Evolutionary conservation across 2,329 filamentous ascomycete genomes (phyloP), one percentile per base, ranked within the genome.

Genomic region (Plectosphaerella sp.): DNA sequence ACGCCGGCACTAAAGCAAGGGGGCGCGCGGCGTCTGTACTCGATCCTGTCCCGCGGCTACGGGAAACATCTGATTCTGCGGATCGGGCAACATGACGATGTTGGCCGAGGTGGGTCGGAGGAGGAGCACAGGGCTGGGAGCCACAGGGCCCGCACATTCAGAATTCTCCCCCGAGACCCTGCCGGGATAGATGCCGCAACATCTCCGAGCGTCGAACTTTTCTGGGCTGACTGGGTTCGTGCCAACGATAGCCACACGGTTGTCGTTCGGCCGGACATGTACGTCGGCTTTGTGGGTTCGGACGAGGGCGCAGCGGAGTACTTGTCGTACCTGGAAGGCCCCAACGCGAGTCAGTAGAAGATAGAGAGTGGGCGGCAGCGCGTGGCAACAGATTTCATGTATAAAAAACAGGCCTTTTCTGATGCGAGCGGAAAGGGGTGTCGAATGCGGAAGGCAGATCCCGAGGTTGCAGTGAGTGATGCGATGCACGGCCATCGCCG

Each of bases 221-320:
- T 66, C 52, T 59, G 47, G 4, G 67, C 67, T 3, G 66, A 67
- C 20, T 64, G 64, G 59, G 61, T 65, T 25, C 49, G 53, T 4
- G 33, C 56, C 1, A 59, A 58, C 3, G 65, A 68, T 36, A 46
- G 55, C 4, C 66, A 63, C 41, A 55, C 59, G 4, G 66, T 71
- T 3, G 62, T 73, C 4, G 66, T 73, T 18, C 62, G 69, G 12
- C 70, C 70, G 14, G 70, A 73, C 52, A 70, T 72, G 70, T 73
- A 73, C 48, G 64, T 72, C 53, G 70, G 68, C 14, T 66, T 62
- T 49, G 66, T 70, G 16, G 64, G 65, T 15, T 52, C 39, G 52
- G 58, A 53, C 42, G 57, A 48, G 61, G 60, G n/a, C 66, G 62
- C 57, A 59, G 28, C 55, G 37, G 49, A 54, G 25, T 70, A 70